Evolutionary conservation across 2,329 filamentous ascomycete species (phyloP), one percentile per base, ranked within the genome.

Genomic region (Colletotrichum magnum): DNA sequence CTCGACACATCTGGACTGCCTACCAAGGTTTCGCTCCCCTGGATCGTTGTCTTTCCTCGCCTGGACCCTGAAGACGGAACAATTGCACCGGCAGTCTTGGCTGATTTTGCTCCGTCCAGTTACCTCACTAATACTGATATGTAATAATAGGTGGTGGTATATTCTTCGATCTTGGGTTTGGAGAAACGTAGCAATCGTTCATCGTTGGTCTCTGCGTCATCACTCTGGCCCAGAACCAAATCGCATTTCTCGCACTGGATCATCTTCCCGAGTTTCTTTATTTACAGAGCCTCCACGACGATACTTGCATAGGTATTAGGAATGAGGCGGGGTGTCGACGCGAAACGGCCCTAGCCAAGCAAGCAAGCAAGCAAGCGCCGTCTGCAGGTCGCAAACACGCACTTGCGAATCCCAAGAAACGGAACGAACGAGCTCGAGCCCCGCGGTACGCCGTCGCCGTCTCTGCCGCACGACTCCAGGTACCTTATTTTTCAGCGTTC

Each of bases 321-420:
- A 36, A 36, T 36, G 10, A 36, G 32, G 7, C 32, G 32, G 32
- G 32, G 32, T 47, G 45, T 54, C 56, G 41, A 65, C 56, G 57
- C 67, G 67, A 69, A 69, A 69, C 67, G 56, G 43, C 66, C 28
- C 32, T 65, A 60, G 61, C 64, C 54, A 66, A 57, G 66, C 62
- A 24, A 57, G 66, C 62, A 36, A 66, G 51, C 56, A 36, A 66
- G 51, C 56, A 47, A 52, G 58, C 58, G 47, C 41, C 43, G 18
- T 47, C 48, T 26, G 57, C 45, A 58, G 32, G 32, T 10, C 32
- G 32, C 10, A 10, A 10, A 6, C 62, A 69, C 54, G 50, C 26
- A 45, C 66, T 50, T 39, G 52, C 50, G 52, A 16, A n/a, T 39
- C 50, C 41, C 41, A 28, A 54, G 41, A 60, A 26, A 26, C 26